A percentile compares a stretch with the other conserved stretches of the same genome.
phyloP scores from a whole-genome alignment of 1,139 yeast genomes.

The Taphrina betulina region DNA sequence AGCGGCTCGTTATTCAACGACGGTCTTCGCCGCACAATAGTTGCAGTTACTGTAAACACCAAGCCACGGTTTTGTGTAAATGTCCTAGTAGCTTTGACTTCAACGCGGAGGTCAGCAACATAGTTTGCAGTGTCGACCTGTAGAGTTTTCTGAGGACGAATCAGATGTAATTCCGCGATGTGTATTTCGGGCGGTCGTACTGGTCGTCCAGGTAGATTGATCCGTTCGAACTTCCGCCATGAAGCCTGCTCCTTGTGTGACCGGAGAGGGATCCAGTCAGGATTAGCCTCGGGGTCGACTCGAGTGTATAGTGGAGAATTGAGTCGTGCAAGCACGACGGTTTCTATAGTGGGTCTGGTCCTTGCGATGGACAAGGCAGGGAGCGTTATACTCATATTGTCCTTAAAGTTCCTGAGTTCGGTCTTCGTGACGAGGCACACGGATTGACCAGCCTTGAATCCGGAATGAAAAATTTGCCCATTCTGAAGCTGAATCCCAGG shows the following conservation, averaged over 20 bases:
- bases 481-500: background rate
- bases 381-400: background rate
- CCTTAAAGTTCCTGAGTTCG: background rate
- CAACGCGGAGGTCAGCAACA: background rate
- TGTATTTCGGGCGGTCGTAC: background rate
- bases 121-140: background rate
- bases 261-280: background rate
- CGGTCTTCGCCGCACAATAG: background rate
- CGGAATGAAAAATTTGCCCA: background rate
- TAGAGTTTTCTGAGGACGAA: background rate
- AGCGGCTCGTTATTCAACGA: background rate
- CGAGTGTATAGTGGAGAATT: constrained; percentile 1
- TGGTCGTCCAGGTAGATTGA: background rate
- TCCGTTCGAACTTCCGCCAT: constrained; percentile 1
- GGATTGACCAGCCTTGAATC: constrained; percentile 5
- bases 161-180: background rate
- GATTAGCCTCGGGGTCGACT: background rate
- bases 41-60: background rate
- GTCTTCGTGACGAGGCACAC: constrained; percentile 11
- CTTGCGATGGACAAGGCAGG: background rate
- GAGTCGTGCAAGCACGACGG: background rate
- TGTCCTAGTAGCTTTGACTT: background rate
- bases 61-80: background rate
- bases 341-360: background rate
- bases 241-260: constrained; percentile 4